phyloP scores from a whole-genome alignment of 2,329 filamentous ascomycete genomes.

The Clarireedia sp. region DNA sequence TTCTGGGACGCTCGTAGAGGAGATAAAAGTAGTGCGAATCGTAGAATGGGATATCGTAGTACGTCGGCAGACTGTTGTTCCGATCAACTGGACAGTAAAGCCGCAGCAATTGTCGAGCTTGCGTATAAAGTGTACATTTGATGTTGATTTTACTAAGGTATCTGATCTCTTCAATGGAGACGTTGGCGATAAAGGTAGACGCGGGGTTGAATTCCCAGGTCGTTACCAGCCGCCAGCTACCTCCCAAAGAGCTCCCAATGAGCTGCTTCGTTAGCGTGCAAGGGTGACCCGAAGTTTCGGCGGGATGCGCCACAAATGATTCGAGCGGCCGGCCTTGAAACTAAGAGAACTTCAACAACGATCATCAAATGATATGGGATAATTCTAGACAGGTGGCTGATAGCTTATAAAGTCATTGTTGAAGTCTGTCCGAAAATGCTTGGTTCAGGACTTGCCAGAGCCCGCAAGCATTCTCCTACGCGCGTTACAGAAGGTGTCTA shows the following conservation, averaged over 20 bases:
- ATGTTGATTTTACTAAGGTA: not conserved
- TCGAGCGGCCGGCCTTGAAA: no score
- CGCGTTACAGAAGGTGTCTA: no score
- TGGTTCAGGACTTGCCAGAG: no score
- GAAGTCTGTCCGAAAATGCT: no score
- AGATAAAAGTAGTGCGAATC: not conserved
- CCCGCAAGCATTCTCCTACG: no score
- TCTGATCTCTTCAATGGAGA: not conserved
- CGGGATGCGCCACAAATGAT: no score
- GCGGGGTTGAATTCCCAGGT: constrained; percentile 5
- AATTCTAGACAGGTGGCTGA: no score
- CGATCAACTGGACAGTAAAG: constrained; percentile 4
- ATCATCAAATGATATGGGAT: no score
- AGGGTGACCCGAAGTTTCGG: no score
- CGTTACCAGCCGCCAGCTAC: not conserved
- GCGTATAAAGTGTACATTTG: constrained; percentile 9
- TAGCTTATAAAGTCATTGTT: no score
- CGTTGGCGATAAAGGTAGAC: not conserved
- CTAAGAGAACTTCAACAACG: no score
- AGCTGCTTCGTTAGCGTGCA: no score
- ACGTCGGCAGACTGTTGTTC: not conserved
- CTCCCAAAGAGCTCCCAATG: not conserved
- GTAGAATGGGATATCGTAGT: not conserved
- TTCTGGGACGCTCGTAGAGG: not conserved
- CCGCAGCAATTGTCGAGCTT: constrained; percentile 3